Evolutionary conservation across 192 early-diverging fungal genomes (phyloP), one percentile per base, ranked within the genome.

Genomic region (Mortierella claussenii): DNA sequence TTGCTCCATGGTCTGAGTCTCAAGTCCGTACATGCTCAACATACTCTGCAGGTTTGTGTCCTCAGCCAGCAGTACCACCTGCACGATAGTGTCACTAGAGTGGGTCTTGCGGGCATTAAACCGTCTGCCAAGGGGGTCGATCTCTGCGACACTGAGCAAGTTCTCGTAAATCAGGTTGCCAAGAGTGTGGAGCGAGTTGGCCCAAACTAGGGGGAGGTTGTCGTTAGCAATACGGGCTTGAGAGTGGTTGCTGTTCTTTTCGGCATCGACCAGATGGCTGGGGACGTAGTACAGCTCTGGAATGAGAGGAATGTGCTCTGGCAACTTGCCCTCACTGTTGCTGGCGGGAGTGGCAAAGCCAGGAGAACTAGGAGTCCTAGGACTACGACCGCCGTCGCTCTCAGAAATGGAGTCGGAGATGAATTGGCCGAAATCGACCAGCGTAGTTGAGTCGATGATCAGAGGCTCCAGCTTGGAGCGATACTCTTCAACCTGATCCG

Each of bases 161-260:
- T 91, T 86, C 33, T 96, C 94, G 57, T 89, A 83, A 37, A 96
- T 88, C 58, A 96, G 68, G 45, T 84, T 86, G 12, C 92, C 93
- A 7, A 94, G 82, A 37, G 92, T 86, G 55, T 89, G 92, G n/a
- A 96, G 85, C 9, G 90, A 92, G 60, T 94, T 90, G 13, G 94
- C 90, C 94, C 94, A 96, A 0, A 94, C 94, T 8, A 96, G 78
- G 5, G 94, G 94, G 12, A 94, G 82, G 75, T 96, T 96, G 62
- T 96, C 92, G 71, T 92, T 92, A 17, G 94, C 89, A 21, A 91
- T 69, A 31, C 94, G 83, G 12, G 85, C 79, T 60, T 93, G 91
- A 4, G 87, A 85, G 21, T 91, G 88, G 8, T 90, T 92, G 23
- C 88, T 68, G 30, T 69, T 78, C 40, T 85, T 86, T 71, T 96